A percentile compares a stretch with the other conserved stretches of the same genome.
Conservation (phyloP, 768 basidiomycete species). For the Tulasnella sp. region DNA sequence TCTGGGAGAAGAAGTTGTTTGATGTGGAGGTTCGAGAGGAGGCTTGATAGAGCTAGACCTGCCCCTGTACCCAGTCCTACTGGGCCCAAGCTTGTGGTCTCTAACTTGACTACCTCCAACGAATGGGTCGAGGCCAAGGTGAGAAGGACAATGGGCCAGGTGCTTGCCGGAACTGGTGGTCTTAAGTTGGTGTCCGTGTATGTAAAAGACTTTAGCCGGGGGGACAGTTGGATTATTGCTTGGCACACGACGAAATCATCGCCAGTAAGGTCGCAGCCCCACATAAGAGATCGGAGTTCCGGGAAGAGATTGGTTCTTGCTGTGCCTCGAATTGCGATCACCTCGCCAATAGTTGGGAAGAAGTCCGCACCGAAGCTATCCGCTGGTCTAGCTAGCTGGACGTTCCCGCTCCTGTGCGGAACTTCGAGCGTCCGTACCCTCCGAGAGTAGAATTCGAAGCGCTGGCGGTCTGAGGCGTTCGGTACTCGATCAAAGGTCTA, state of each 20-base stretch:
- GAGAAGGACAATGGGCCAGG: not conserved
- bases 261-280: not conserved
- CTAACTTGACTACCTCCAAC: not conserved
- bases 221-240: not conserved
- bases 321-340: not conserved
- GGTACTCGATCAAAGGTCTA: not conserved
- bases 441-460: not conserved
- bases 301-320: not conserved
- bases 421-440: not conserved
- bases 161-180: not conserved
- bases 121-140: not conserved
- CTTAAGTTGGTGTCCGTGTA: not conserved
- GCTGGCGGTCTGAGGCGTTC: not conserved
- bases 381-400: not conserved
- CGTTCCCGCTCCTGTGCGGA: no score
- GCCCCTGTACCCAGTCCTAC: no score
- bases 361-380: not conserved
- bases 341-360: not conserved
- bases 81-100: no score
- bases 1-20: no score
- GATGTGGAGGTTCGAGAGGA: no score
- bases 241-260: not conserved
- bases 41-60: no score
- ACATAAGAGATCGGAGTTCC: not conserved
- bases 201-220: not conserved